Conservation (phyloP, 805 yeast species). For the Candida ovalis region DNA sequence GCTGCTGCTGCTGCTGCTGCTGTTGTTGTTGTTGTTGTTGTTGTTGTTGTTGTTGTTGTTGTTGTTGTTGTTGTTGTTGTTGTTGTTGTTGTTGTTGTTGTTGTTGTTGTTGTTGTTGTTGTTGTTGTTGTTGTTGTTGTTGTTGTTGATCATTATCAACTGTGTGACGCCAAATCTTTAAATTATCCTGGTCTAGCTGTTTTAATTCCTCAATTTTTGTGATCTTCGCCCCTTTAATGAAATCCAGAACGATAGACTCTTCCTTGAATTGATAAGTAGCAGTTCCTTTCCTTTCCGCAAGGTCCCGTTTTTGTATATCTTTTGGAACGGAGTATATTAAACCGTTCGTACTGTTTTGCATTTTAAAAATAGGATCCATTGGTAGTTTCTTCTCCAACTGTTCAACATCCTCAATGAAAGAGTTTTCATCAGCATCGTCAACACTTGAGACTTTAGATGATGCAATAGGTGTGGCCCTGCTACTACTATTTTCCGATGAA, state of each 20-base stretch:
- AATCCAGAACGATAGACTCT: conserved; percentile 63
- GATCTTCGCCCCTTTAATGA: conserved; percentile 49
- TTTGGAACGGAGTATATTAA: conserved; percentile 26
- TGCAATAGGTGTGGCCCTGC: neutral
- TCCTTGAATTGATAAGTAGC: conserved; percentile 66
- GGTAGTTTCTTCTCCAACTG: conserved; percentile 26
- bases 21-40: neutral
- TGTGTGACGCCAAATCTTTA: conserved; percentile 28
- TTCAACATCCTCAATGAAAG: conserved; percentile 15
- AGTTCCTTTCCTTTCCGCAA: conserved; percentile 16
- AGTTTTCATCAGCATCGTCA: conserved; percentile 31
- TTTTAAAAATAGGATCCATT: conserved; percentile 35
- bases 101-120: neutral
- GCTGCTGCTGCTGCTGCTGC: conserved; percentile 1
- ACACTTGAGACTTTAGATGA: neutral
- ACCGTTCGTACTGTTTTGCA: conserved; percentile 31
- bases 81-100: neutral
- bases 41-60: neutral
- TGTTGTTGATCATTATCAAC: conserved; percentile 15
- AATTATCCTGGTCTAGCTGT: conserved; percentile 30
- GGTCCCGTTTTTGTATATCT: conserved; percentile 19
- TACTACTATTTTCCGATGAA: neutral
- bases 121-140: neutral
- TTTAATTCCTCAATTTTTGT: conserved; percentile 32
- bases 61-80: neutral